phyloP scores from a whole-genome alignment of 371 early-diverging fungal species.

The Blakeslea trispora region DNA sequence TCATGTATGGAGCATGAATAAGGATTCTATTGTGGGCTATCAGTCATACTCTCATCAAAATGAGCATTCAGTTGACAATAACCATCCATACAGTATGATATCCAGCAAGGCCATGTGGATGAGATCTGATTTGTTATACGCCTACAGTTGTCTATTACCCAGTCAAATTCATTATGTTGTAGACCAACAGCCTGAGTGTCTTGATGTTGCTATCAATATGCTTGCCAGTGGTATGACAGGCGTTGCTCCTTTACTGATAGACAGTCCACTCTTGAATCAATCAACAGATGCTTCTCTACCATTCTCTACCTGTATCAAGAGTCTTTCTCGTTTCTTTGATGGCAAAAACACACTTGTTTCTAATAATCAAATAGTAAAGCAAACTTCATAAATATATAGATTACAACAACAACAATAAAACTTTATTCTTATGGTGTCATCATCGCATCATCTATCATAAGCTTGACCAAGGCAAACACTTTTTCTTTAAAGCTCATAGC shows the following conservation, averaged over 20 bases:
- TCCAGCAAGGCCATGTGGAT: slow-evolving; percentile 25
- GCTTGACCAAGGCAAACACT: slow-evolving; percentile 15
- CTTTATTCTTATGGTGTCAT: slow-evolving; percentile 9
- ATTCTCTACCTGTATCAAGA: slow-evolving; percentile 9
- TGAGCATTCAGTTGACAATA: not conserved
- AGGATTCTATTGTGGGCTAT: slow-evolving; percentile 23
- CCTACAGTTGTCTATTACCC: slow-evolving; percentile 38
- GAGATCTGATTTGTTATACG: slow-evolving; percentile 29
- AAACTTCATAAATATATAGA: not conserved
- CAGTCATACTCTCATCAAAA: slow-evolving; percentile 9
- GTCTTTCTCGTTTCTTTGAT: slow-evolving; percentile 6
- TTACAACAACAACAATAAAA: no score
- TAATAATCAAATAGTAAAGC: slow-evolving; percentile 12
- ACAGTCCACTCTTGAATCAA: not conserved
- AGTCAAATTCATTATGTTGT: slow-evolving; percentile 29
- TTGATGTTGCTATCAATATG: slow-evolving; percentile 34
- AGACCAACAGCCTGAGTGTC: slow-evolving; percentile 28
- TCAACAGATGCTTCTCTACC: not conserved
- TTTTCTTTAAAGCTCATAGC: slow-evolving; percentile 23
- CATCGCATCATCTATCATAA: slow-evolving; percentile 13
- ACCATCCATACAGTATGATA: slow-evolving; percentile 21
- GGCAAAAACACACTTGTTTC: slow-evolving; percentile 10
- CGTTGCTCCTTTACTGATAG: slow-evolving; percentile 21
- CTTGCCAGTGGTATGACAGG: slow-evolving; percentile 29
- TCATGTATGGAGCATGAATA: slow-evolving; percentile 16